Conservation (phyloP, 345 rosid species). For the Carallia brachiata region DNA sequence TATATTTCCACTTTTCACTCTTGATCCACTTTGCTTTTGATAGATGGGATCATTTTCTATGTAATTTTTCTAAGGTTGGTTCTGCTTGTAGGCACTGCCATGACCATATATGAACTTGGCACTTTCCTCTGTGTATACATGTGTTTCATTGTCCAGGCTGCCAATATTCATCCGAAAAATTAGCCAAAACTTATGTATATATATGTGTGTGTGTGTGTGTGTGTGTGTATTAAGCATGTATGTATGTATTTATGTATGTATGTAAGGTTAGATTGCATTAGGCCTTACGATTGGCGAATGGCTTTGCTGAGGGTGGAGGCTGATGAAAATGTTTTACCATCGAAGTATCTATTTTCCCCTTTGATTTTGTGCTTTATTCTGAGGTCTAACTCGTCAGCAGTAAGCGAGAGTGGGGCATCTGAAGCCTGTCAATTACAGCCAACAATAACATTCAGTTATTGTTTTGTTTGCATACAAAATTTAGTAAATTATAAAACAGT, state of each 20-base stretch:
- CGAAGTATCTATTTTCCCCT: conserved; percentile 55
- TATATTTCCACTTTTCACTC: conserved; percentile 12
- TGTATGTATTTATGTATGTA: too few species aligned
- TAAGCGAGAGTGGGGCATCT: conserved; percentile 41
- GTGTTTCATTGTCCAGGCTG: conserved; percentile 58
- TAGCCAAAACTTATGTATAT: neutral
- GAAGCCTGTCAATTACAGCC: conserved; percentile 41
- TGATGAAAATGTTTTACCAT: conserved; percentile 54
- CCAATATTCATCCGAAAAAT: neutral
- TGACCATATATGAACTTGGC: conserved; percentile 67
- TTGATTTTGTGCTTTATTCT: conserved; percentile 45
- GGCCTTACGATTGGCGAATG: conserved; percentile 48
- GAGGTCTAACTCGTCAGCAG: conserved; percentile 46
- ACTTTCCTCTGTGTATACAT: conserved; percentile 58
- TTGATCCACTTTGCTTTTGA: neutral
- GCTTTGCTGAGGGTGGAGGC: conserved; percentile 53
- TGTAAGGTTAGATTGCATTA: too few species aligned
- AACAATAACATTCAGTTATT: too few species aligned
- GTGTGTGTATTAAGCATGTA: too few species aligned
- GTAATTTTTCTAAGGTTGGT: conserved; percentile 14
- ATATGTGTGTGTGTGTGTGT: too few species aligned
- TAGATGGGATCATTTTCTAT: neutral
- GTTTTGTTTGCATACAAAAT: too few species aligned
- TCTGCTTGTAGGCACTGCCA: conserved; percentile 38
- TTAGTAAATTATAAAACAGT: too few species aligned